Conservation (phyloP, 768 basidiomycete genomes). For the Amanita molliuscula region DNA sequence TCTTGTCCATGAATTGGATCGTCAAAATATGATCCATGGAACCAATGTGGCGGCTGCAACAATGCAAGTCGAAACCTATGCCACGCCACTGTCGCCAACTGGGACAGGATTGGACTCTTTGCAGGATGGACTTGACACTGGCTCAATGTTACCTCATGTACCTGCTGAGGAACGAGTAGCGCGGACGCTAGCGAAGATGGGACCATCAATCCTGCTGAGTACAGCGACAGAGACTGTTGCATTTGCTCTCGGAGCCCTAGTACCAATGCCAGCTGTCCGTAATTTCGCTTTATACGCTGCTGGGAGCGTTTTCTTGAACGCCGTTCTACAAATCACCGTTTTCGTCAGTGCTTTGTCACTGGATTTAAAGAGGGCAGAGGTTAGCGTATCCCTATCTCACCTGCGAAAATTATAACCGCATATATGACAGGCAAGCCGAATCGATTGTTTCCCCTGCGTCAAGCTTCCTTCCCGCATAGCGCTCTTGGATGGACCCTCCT, state of each 20-base stretch:
- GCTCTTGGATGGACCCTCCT: conserved; percentile 44
- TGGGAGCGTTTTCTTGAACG: conserved; percentile 88
- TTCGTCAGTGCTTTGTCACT: conserved; percentile 82
- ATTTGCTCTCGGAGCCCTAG: conserved; percentile 89
- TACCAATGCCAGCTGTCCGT: conserved; percentile 97
- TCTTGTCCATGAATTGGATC: conserved; percentile 89
- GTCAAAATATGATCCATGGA: conserved; percentile 85
- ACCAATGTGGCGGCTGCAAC: conserved; percentile 46
- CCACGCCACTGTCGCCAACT: conserved; percentile 35
- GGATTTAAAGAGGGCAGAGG: conserved; percentile 81
- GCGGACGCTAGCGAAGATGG: conserved; percentile 85
- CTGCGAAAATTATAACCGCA: not conserved
- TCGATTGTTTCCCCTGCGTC: conserved; percentile 93
- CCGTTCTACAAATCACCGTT: conserved; percentile 86
- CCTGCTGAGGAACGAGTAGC: conserved; percentile 86
- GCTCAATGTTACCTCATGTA: conserved; percentile 57
- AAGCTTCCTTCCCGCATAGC: conserved; percentile 67
- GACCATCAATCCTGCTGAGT: conserved; percentile 88
- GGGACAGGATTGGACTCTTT: conserved; percentile 48
- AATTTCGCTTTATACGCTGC: conserved; percentile 98
- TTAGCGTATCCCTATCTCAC: conserved; percentile 22
- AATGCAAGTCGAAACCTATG: conserved; percentile 22
- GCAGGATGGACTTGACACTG: conserved; percentile 52
- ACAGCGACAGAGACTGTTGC: conserved; percentile 87
- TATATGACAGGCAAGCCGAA: conserved; percentile 54